Conservation (phyloP, 1,139 yeast species). For the Oligophagozyma castellii region DNA sequence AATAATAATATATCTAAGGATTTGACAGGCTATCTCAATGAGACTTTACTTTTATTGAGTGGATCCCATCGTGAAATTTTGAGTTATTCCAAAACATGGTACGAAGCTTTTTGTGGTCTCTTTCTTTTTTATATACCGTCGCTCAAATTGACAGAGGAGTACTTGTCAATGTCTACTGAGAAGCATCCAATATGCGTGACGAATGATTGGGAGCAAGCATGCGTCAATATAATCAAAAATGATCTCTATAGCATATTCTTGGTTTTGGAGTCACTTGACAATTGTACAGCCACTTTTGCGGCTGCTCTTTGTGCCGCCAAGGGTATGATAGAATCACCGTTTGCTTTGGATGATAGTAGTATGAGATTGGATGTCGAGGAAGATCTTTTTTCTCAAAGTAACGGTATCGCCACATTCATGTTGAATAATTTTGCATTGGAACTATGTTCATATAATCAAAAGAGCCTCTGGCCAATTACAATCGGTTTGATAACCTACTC, state of each 20-base stretch:
- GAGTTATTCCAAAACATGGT: conserved; percentile 40
- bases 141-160: conserved; percentile 30
- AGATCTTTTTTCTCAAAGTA: conserved; percentile 25
- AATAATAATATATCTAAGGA: conserved; percentile 15
- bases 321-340: conserved; percentile 37
- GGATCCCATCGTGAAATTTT: conserved; percentile 19
- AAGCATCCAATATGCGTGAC: conserved; percentile 29
- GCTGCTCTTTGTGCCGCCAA: conserved; percentile 53
- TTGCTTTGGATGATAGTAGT: conserved; percentile 7
- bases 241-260: conserved; percentile 47
- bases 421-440: conserved; percentile 45
- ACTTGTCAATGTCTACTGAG: conserved; percentile 25
- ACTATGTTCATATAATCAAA: conserved; percentile 22
- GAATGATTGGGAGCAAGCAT: conserved; percentile 45
- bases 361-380: conserved; percentile 7
- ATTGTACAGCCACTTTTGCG: conserved; percentile 53
- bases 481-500: conserved; percentile 38
- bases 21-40: conserved; percentile 17
- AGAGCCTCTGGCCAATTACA: conserved; percentile 50
- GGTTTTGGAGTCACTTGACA: conserved; percentile 47
- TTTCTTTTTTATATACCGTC: conserved; percentile 51
- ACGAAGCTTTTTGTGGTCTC: conserved; percentile 52
- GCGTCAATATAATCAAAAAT: conserved; percentile 45
- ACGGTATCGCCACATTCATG: conserved; percentile 47
- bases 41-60: conserved; percentile 15